Evolutionary conservation across 163 green algal species (phyloP), one percentile per base, ranked within the genome.

Genomic region (Scenedesmus sp.): DNA sequence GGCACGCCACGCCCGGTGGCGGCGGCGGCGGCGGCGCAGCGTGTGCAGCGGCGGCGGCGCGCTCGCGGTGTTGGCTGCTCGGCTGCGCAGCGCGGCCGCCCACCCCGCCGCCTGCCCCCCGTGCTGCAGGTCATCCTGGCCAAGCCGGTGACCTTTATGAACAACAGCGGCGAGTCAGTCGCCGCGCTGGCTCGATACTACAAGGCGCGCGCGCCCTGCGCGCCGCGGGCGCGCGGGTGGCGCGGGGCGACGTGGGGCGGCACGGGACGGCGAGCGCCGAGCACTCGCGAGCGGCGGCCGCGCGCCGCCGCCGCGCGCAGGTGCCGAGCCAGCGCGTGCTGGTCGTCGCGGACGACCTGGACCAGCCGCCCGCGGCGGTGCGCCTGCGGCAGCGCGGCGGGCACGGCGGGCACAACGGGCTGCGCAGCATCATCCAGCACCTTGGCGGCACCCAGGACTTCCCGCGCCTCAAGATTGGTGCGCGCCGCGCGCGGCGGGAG

Each of bases 81-180:
- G 13, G 17, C 22, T 9, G 20, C 20, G 18, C 15, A 9, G 20
- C 53, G n/a, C n/a, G n/a, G n/a, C n/a, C n/a, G n/a, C n/a, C n/a
- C n/a, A n/a, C n/a, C n/a, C n/a, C n/a, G n/a, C 20, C 20, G 53
- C 53, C 28, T 34, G 5, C n/a, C n/a, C n/a, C n/a, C n/a, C n/a
- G n/a, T n/a, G n/a, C n/a, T n/a, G 13, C 67, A 83, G 29, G 87
- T 98, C n/a, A 72, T 98, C 26, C 86, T 98, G 29, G 94, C 87
- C 26, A 98, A 98, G 87, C 93, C 93, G 1, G 89, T 93, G 14
- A 98, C 92, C 10, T 98, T 95, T 77, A 98, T 98, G 95, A 98
- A 98, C 85, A 82, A 92, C 48, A 93, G 82, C n/a, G 95, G 95
- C 0, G 91, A 98, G 77, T 62, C 81, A 10, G 92, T 97, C 5